These are phyloP conservation scores for Sphagnum fallax DNA, from an alignment of 228 moss, liverwort and hornwort species.

Conservation along the genomic window DNA sequence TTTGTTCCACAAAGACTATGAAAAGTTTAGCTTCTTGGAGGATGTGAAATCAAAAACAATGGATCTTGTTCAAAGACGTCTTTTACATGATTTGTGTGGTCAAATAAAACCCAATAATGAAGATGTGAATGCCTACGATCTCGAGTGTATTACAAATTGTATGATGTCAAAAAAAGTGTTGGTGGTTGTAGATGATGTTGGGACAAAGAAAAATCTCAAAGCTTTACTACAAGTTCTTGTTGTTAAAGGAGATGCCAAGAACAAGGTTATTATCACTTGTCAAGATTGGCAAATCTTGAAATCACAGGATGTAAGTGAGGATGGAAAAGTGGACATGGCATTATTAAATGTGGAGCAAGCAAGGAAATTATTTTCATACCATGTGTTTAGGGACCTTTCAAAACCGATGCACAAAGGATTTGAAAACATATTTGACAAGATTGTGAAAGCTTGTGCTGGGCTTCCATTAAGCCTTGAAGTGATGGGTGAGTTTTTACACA, in stretches of 20 bases:
- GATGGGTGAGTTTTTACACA: neutral
- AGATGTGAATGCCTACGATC: neutral
- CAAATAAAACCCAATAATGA: neutral
- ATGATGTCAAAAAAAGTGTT: neutral
- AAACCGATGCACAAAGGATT: neutral
- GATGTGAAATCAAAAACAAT: neutral
- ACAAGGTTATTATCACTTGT: conserved; percentile 1
- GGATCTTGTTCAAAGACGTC: neutral
- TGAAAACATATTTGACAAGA: neutral
- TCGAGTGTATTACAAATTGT: neutral
- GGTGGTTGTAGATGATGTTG: conserved; percentile 6
- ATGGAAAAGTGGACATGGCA: neutral
- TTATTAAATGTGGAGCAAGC: neutral
- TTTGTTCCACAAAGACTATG: neutral
- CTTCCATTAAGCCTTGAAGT: conserved; percentile 1
- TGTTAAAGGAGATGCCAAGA: neutral
- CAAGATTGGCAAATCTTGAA: neutral
- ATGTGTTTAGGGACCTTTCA: neutral
- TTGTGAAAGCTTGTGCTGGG: neutral
- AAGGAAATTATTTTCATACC: neutral
- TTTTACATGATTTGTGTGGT: neutral
- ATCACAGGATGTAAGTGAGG: neutral
- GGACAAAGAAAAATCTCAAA: neutral
- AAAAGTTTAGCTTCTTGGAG: neutral
- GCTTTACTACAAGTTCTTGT: neutral